Evolutionary conservation across 768 basidiomycete genomes (phyloP), one percentile per base, ranked within the genome.

Genomic region (Tulasnella sp.): DNA sequence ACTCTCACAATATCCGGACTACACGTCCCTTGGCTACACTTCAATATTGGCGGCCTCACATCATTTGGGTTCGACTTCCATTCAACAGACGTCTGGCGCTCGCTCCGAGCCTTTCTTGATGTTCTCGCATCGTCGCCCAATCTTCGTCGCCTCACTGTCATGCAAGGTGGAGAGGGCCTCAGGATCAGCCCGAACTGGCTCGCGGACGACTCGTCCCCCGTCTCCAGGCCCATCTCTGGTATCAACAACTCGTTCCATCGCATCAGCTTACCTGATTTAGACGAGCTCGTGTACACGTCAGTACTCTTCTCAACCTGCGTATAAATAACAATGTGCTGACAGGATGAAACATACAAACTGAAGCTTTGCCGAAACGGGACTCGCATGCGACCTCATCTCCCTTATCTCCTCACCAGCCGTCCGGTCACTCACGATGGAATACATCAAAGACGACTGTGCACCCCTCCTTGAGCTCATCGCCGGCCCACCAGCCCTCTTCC

Each of bases 381-480:
- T 58, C 17, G 45, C 56, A 2, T 58, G 56, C n/a, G 56, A 58
- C 38, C 42, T 58, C 48, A 24, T 58, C 21, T 32, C 26, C 11
- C 45, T 58, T 44, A 27, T 58, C 3, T 50, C 44, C 10, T 48
- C 45, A 23, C 56, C 56, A 7, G 47, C 44, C 30, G 38, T 58
- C 56, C 43, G 29, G n/a, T 50, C 43, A n/a, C 56, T 58, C 26
- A 58, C 56, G 24, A 23, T 58, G 56, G 56, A 58, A 17, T 58
- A 58, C 56, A 29, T 58, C 56, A 58, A 58, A 30, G 29, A 30
- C 29, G 56, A 58, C 38, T 58, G 43, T 23, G 56, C 27, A 21
- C 56, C 43, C n/a, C 43, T 58, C 1, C 7, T 58, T 3, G 56
- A 58, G 29, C 56, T 58, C n/a, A 23, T 58, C 19, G 30, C 26